A percentile compares a stretch with the other conserved stretches of the same genome.
Conservation (phyloP, 208 protist species). For the Acanthamoeba triangularis region DNA sequence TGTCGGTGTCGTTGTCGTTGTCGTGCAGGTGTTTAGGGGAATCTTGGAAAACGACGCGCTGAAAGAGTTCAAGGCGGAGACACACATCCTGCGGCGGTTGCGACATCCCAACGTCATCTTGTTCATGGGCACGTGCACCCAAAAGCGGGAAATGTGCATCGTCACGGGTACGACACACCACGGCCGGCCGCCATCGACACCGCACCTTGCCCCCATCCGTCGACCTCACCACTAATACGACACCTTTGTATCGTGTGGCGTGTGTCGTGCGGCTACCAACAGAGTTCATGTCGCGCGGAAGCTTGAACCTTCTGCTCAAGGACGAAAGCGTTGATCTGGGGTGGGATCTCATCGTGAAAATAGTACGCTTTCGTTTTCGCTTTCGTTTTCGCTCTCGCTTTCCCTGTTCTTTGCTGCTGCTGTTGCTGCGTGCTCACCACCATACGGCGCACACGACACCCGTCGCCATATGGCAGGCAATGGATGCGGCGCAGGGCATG, state of each 20-base stretch:
- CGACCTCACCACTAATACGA: background rate
- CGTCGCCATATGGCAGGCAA: slow-evolving; percentile 55
- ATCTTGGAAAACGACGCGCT: background rate
- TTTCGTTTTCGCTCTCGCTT: background rate
- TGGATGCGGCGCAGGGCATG: slow-evolving; percentile 86
- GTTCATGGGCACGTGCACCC: slow-evolving; percentile 59
- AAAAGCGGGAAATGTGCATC: slow-evolving; percentile 13
- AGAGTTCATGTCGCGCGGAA: slow-evolving; percentile 62
- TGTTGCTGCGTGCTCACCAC: background rate
- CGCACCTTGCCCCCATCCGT: background rate
- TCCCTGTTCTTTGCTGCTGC: too few relatives aligned
- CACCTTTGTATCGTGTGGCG: too few relatives aligned
- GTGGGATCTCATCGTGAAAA: slow-evolving; percentile 72
- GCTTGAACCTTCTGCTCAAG: background rate
- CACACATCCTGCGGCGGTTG: slow-evolving; percentile 10
- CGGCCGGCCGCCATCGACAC: too few relatives aligned
- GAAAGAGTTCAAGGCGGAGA: slow-evolving; percentile 53
- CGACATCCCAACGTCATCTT: slow-evolving; percentile 66
- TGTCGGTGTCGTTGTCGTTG: background rate
- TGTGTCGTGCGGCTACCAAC: background rate
- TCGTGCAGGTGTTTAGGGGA: slow-evolving; percentile 9
- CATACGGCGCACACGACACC: background rate
- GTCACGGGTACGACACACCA: slow-evolving; percentile 23
- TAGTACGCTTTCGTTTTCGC: background rate
- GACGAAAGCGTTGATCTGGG: slow-evolving; percentile 37